Evolutionary conservation across 164 flowering plant species (phyloP), one percentile per base, ranked within the genome.

Genomic region (Euptelea pleiosperma): DNA sequence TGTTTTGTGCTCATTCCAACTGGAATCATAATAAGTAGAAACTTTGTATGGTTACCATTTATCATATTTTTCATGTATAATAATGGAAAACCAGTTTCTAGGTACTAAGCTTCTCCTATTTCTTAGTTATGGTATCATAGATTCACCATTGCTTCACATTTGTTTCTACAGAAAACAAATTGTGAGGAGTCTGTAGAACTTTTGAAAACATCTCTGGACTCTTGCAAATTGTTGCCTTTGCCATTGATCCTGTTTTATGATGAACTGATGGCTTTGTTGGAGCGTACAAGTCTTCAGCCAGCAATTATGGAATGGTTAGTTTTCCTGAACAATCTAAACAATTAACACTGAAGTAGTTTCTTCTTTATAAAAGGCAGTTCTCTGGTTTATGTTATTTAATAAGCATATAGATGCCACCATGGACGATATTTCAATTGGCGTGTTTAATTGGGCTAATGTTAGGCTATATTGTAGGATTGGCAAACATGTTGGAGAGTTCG

Each of bases 101-200:
- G 12, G 33, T 49, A 6, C 1, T 49, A 49, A 49, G 25, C 43
- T 53, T 52, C 14, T 34, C 15, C 10, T 22, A 19, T 16, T 9
- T 29, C 33, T 37, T 37, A n/a, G 18, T 2, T 42, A 8, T 15
- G 7, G 45, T 19, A 12, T 16, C 24, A 18, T 18, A 42, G 45
- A 42, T 60, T 67, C 29, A 16, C 39, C 39, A 53, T 64, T 62
- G 41, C 15, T 51, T 18, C 11, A 14, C 35, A 36, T 51, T 58
- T 48, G n/a, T 63, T 53, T 55, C 48, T 30, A 10, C 80, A 87
- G 92, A 81, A 75, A 73, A 68, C 83, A 52, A 82, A 78, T 41
- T 47, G 61, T 55, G 85, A 81, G 61, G 97, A 90, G 70, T 85
- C 87, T 47, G 41, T 87, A 72, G 95, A 90, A 72, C 84, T 90